Percentiles rank a stretch among this genome's conserved stretches.
phyloP scores from a whole-genome alignment of 2,329 filamentous ascomycete species.

The Pleurostoma richardsiae region DNA sequence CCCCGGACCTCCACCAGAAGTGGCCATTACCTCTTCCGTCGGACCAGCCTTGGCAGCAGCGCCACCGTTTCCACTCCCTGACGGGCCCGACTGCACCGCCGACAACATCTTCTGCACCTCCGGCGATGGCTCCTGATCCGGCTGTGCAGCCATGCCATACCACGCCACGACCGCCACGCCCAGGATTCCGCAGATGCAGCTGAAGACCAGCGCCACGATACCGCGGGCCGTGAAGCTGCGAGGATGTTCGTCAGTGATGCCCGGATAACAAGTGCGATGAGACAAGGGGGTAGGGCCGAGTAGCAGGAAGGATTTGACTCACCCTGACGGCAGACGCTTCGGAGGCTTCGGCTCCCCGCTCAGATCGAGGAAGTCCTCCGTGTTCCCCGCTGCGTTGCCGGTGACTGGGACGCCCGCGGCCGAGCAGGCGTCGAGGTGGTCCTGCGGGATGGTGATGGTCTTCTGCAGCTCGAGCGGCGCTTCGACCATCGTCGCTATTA shows the following conservation, averaged over 20 bases:
- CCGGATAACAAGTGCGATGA: no score
- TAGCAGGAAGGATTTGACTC: neutral
- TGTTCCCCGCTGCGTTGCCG: conserved; percentile 76
- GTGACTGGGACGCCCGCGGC: conserved; percentile 40
- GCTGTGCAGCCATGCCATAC: conserved; percentile 43
- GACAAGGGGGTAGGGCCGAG: neutral
- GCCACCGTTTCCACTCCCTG: no score
- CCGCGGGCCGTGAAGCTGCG: conserved; percentile 61
- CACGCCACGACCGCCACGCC: conserved; percentile 63
- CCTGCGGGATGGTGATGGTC: conserved; percentile 38
- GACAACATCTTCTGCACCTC: neutral
- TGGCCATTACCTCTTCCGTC: neutral
- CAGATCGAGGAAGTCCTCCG: conserved; percentile 52
- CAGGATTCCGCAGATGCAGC: conserved; percentile 60
- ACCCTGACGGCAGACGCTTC: conserved; percentile 56
- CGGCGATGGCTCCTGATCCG: neutral
- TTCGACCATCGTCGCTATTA: conserved; percentile 33
- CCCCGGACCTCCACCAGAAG: neutral
- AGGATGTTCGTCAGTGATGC: neutral
- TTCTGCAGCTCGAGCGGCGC: conserved; percentile 42
- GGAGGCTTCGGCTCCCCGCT: conserved; percentile 16
- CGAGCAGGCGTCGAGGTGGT: conserved; percentile 35
- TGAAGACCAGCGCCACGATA: conserved; percentile 71
- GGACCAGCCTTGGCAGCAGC: no score
- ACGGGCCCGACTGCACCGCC: neutral